phyloP scores from a whole-genome alignment of 441 rosid genomes.

The Isatis lusitanica region DNA sequence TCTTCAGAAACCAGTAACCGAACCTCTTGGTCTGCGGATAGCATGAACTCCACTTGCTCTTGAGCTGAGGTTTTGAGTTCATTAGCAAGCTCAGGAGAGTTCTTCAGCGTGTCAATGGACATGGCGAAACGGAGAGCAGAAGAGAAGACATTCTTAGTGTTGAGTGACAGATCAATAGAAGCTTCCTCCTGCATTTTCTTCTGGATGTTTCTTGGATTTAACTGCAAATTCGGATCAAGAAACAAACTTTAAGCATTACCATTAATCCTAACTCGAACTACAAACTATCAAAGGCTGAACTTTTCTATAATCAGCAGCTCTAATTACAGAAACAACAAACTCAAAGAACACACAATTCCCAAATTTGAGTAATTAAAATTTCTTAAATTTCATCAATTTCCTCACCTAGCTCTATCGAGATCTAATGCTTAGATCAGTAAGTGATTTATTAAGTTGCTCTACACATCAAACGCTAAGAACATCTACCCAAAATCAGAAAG shows the following conservation, averaged over 20 bases:
- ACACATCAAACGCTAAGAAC: neutral
- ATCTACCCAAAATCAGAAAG: neutral
- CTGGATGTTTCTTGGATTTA: neutral
- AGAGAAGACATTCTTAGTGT: constrained; percentile 59
- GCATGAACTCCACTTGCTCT: constrained; percentile 88
- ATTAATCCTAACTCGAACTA: neutral
- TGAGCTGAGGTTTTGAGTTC: constrained; percentile 83
- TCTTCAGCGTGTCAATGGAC: constrained; percentile 48
- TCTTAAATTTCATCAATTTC: neutral
- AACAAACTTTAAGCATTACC: neutral
- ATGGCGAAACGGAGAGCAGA: constrained; percentile 83
- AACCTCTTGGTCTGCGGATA: constrained; percentile 64
- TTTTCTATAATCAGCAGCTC: neutral
- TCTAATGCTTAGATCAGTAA: neutral
- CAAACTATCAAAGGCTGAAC: neutral
- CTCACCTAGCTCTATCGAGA: neutral
- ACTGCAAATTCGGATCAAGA: constrained; percentile 16
- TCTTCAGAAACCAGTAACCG: constrained; percentile 55
- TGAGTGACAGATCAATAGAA: constrained; percentile 23
- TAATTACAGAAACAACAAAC: constrained; percentile 2
- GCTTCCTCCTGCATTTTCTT: constrained; percentile 27
- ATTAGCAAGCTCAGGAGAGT: constrained; percentile 52
- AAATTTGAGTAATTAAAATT: neutral
- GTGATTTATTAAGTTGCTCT: neutral
- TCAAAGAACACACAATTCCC: constrained; percentile 6